Base-by-base conservation (phyloP, 306 rosid genomes). In the Nissolia schottii region DNA sequence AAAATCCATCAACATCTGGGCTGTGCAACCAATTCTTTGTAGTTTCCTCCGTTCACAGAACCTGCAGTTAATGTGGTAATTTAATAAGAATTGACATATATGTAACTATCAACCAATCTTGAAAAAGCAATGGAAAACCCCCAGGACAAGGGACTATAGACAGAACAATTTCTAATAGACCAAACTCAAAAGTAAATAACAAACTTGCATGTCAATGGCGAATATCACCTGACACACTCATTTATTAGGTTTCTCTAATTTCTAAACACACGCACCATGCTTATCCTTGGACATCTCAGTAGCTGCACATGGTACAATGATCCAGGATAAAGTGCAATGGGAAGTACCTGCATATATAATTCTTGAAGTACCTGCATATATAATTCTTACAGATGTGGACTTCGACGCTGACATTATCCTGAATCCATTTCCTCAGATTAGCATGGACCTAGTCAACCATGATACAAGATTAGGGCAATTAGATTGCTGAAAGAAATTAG, bases 1-100 rank as follows among this genome's bases (percentile, higher is more conserved):
- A 82, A 87, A 93, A 93, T 34, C 96, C 98, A 81, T 93, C 98
- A 66, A 93, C 64, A 67, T 93, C 98, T 20, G 87, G n/a, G 87
- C 81, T 90, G 93, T 31, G 73, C 69, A 57, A 96, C 97, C 85
- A 93, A 64, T 71, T 93, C 98, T 60, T 82, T 87, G 89, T 86
- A 46, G 82, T 93, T 93, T 70, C 85, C 92, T 70, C 97, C 98
- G 70, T 86, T 93, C 61, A 90, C 98, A 65, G 97, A 93, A 68
- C 98, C 98, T 92, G 75, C 56, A 75, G 48, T 53, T 14, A 40
- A 70, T n/a, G 28, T 2, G n/a, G 43, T 10, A 6, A 37, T 43
- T 23, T 32, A 7, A 53, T 40, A 32, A 23, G n/a, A 51, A 56
- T 1, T 55, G 40, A 22, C 20, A n/a, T n/a, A 43, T 13, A 15